Evolutionary conservation across 2,329 filamentous ascomycete genomes (phyloP), one percentile per base, ranked within the genome.

Genomic region (Fusarium proliferatum): DNA sequence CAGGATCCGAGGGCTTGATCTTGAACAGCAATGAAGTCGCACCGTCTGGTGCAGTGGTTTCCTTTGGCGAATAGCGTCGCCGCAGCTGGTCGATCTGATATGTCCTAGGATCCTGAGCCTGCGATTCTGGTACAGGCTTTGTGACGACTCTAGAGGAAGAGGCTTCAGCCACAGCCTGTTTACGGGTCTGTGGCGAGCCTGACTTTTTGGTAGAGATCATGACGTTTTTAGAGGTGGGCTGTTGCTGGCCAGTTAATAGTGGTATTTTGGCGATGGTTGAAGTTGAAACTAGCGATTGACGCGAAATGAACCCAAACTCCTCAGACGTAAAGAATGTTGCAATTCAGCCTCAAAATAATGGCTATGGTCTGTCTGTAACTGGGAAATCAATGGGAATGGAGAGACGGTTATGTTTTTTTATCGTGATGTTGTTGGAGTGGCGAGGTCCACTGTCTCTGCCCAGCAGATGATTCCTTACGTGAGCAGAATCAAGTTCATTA

Each of bases 11-110:
- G 9, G 94, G 94, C 17, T 83, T 83, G 69, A 96, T 83, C 58
- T 86, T 89, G 81, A 96, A 93, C 15, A 85, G 82, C 43, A 95
- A 81, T 21, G 88, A 86, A 0, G 88, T 89, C 6, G 85, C 85
- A 55, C 88, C 86, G 67, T 87, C 81, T 11, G 81, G 78, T 6
- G 84, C 77, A 19, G 78, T 82, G 16, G 82, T 81, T 68, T 88
- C 85, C 55, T 81, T 83, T 11, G 87, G 85, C 3, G 83, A 85
- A 80, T 90, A 96, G 39, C 94, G 88, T 71, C 89, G 89, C 76
- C 89, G 87, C 69, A 96, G 83, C 84, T 96, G 94, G 69, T 88
- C 88, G 57, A 96, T 82, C 80, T 96, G 93, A 79, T 94, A 96
- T 64, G 88, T 88, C 72, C 93, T 87, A 11, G 93, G 92, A 79